A percentile compares a stretch with the other conserved stretches of the same genome.
phyloP scores from a whole-genome alignment of 495 filamentous ascomycete genomes.

The Parmelia sp. region DNA sequence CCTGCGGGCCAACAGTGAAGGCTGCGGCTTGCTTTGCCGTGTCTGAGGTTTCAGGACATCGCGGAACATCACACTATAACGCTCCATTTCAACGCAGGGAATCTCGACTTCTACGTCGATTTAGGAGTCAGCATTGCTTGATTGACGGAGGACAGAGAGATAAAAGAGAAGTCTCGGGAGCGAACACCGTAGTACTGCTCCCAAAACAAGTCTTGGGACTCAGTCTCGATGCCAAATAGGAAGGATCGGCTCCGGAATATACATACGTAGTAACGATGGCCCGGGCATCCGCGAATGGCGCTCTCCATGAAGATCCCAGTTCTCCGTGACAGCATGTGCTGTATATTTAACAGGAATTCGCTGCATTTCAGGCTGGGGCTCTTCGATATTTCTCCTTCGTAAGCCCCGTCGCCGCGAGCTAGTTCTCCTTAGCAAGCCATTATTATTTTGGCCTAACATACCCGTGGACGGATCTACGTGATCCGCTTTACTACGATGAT shows the following conservation, averaged over 20 bases:
- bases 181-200: too few relatives aligned
- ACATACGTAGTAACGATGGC: constrained; percentile 42
- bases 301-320: neutral
- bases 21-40: constrained; percentile 2
- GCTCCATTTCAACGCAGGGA: constrained; percentile 70
- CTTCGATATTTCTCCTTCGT: constrained; percentile 15
- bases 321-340: neutral
- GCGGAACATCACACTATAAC: constrained; percentile 94
- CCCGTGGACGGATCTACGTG: neutral
- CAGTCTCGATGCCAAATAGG: too few relatives aligned
- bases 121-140: too few relatives aligned
- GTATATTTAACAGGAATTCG: constrained; percentile 6
- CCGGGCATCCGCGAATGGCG: neutral
- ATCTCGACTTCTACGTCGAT: constrained; percentile 87
- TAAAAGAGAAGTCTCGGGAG: too few relatives aligned
- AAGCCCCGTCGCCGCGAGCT: constrained; percentile 18
- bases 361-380: constrained; percentile 7
- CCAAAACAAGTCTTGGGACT: too few relatives aligned
- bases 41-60: constrained; percentile 53
- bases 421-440: constrained; percentile 10
- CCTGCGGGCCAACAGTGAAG: constrained; percentile 54
- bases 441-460: neutral
- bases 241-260: too few relatives aligned
- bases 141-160: too few relatives aligned
- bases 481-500: constrained; percentile 4